Conservation (phyloP, 352 stramenopile species). For the Pythium volutum region DNA sequence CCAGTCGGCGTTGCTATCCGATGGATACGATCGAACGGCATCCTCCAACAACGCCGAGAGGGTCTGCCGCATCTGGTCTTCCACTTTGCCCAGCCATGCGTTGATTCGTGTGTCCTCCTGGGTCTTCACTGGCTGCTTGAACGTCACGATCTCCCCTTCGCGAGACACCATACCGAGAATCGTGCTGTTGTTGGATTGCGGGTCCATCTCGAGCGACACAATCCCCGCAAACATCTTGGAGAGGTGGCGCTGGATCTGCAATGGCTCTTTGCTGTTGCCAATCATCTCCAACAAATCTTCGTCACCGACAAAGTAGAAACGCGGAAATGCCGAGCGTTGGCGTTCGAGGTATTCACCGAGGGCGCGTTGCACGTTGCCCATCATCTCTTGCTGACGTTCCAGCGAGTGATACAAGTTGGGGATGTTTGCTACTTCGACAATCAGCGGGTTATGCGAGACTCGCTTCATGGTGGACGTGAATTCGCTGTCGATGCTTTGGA, state of each 20-base stretch:
- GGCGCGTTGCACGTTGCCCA: constrained; percentile 99
- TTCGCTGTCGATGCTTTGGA: constrained; percentile 98
- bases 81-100: constrained; percentile 96
- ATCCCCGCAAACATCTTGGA: constrained; percentile 99
- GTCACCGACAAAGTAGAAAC: constrained; percentile 99
- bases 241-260: constrained; percentile 96
- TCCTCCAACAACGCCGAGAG: constrained; percentile 94
- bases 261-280: constrained; percentile 97
- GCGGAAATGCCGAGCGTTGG: constrained; percentile 93
- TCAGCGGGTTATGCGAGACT: constrained; percentile 95
- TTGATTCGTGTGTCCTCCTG: constrained; percentile 90
- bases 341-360: constrained; percentile 99
- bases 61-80: constrained; percentile 96
- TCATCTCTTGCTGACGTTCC: constrained; percentile 95
- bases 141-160: constrained; percentile 97
- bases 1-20: constrained; percentile 68
- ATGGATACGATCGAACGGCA: constrained; percentile 81
- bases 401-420: constrained; percentile 91
- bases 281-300: constrained; percentile 99
- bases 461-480: constrained; percentile 98
- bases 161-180: constrained; percentile 96
- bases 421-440: constrained; percentile 93
- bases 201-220: constrained; percentile 87
- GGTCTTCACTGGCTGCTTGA: constrained; percentile 92
- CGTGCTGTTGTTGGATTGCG: constrained; percentile 47